Evolutionary conservation across 192 early-diverging fungal genomes (phyloP), one percentile per base, ranked within the genome.

Genomic region (Chytriomyces sp.): DNA sequence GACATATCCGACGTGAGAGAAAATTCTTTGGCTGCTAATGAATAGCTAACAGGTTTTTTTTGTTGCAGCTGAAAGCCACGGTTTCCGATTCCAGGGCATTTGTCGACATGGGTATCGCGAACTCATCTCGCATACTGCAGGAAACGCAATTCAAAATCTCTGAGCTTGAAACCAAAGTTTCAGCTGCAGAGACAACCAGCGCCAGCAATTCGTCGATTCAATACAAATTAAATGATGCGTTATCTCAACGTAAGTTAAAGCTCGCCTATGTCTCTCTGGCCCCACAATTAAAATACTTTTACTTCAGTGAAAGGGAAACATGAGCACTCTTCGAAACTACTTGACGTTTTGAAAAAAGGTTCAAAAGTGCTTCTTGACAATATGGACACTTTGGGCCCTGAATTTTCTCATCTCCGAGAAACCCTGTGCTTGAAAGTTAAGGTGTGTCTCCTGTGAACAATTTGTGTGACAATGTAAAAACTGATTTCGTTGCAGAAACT

Each of bases 261-360:
- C 35, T 0, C 35, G 35, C 35, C 35, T 35, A 2, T 4, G 35
- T 35, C 35, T 35, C 35, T 35, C 35, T 35, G 35, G 35, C 35
- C 35, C 35, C 35, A 35, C 35, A 35, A 35, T 35, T 35, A 35
- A 35, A 35, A 35, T 35, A 3, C 53, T 60, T 72, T 60, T 23
- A 59, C 35, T 35, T 35, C 20, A 75, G 73, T 75, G 13, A 28
- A 16, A 11, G 73, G 73, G 28, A 75, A 75, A 46, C 16, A 75
- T 24, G 63, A 64, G 43, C 63, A 75, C 47, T 50, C 62, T 23
- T 23, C 7, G 60, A 75, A 64, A 26, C 49, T 75, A 7, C 35
- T 65, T 9, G 49, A 64, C 10, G 43, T 49, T 28, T n/a, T 73
- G 60, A 45, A 63, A 59, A 49, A 60, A 28, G 53, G 47, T 35